Conservation (phyloP, 2,329 filamentous ascomycete genomes). For the Ophiostoma pallidulum region DNA sequence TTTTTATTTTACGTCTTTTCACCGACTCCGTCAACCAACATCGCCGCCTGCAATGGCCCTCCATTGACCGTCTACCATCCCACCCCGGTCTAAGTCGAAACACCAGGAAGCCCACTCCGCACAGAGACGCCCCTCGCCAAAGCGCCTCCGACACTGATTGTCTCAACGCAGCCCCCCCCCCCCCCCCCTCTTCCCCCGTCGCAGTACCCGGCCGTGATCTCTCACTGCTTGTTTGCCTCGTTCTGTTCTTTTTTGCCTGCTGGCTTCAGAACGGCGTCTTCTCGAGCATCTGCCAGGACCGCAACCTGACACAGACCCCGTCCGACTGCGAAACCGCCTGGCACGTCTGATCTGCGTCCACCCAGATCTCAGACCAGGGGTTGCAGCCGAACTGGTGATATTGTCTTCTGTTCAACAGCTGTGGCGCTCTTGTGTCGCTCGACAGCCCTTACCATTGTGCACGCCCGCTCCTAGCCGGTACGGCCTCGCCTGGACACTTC, state of each 20-base stretch:
- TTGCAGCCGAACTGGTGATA: neutral
- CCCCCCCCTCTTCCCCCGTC: too few relatives aligned
- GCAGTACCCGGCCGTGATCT: too few relatives aligned
- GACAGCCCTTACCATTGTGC: too few relatives aligned
- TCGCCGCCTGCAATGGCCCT: neutral
- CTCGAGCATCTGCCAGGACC: neutral
- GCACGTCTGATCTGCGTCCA: slow-evolving; percentile 30
- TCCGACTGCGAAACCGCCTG: slow-evolving; percentile 35
- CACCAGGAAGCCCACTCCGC: slow-evolving; percentile 26
- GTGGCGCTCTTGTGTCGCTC: neutral
- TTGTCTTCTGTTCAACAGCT: neutral
- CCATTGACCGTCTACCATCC: neutral
- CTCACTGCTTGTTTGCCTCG: neutral
- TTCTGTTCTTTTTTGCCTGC: neutral
- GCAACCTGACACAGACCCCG: slow-evolving; percentile 29
- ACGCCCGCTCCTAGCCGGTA: too few relatives aligned
- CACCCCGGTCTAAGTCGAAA: slow-evolving; percentile 30
- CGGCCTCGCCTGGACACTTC: neutral
- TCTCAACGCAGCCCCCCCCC: slow-evolving; percentile 38
- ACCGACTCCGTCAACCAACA: too few relatives aligned
- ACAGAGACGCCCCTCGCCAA: slow-evolving; percentile 30
- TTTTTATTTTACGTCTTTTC: neutral
- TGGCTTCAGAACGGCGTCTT: neutral
- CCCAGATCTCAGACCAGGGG: slow-evolving; percentile 1
- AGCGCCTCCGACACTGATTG: slow-evolving; percentile 35